Evolutionary conservation across 768 basidiomycete species (phyloP), one percentile per base, ranked within the genome.

Genomic region (Glaciozyma antarctica): DNA sequence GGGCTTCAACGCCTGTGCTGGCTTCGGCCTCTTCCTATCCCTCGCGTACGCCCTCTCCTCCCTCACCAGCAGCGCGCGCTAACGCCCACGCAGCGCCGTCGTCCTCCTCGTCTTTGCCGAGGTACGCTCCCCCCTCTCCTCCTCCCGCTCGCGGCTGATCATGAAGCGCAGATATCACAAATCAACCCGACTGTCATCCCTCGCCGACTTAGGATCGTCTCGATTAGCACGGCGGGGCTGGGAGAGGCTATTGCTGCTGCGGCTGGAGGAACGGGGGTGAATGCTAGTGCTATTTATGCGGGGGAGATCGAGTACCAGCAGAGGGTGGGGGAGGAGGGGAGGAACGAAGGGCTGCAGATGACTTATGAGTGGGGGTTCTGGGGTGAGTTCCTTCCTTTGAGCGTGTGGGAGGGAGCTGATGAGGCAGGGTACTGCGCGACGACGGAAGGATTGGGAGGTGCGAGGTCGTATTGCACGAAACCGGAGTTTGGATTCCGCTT

Each of bases 181-280:
- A 64, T 72, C 56, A 67, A 54, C 58, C 28, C 58, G 41, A 58
- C 57, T 58, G 55, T 66, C 21, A 63, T 72, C 55, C 68, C 71
- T 6, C 60, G 68, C 0, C 66, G 70, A 56, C 55, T 72, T 24
- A 64, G 66, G 17, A 62, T 72, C 64, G 66, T 68, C 45, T 44
- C 47, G 26, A 65, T 72, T 60, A 61, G 67, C 61, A 73, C 70
- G 9, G 28, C 57, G 1, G 70, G 70, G 5, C 43, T 73, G n/a
- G 63, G 64, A 4, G 28, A 51, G 2, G 70, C 72, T 5, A 24
- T 67, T 22, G 49, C 62, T 0, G 34, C 47, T 0, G 26, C 58
- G 63, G 0, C 56, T 56, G 4, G 57, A 44, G 24, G 19, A n/a
- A n/a, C n/a, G 22, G 30, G 2, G 28, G 19, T 22, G 43, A 44